These are phyloP conservation scores for Desmodesmus armatus DNA, from an alignment of 139 green algal species.

Conservation along the genomic window DNA sequence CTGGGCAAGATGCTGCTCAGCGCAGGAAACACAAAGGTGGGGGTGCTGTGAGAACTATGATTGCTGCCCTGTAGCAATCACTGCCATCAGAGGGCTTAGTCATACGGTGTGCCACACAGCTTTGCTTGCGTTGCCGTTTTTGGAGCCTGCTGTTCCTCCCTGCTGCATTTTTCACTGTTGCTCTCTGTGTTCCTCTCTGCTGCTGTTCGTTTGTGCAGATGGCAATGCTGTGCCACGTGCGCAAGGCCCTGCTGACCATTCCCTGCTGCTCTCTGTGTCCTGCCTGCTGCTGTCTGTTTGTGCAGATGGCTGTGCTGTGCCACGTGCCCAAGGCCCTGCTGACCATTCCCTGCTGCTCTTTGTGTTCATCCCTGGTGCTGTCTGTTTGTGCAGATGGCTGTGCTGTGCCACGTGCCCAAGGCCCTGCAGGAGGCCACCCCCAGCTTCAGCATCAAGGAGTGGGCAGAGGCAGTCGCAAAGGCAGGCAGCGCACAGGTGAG, in stretches of 20 bases:
- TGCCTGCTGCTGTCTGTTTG: too few species aligned
- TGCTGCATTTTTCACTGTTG: not conserved
- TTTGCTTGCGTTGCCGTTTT: not conserved
- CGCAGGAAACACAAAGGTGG: slow-evolving; percentile 69
- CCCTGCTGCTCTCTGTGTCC: not conserved
- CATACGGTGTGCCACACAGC: too few species aligned
- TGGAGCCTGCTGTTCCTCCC: not conserved
- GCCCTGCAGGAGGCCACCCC: slow-evolving; percentile 65
- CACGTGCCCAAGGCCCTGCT: slow-evolving; percentile 79
- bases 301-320: slow-evolving; percentile 69
- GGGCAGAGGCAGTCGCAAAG: slow-evolving; percentile 51
- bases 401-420: slow-evolving; percentile 80
- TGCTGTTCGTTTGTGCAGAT: slow-evolving; percentile 57
- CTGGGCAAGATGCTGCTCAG: slow-evolving; percentile 79
- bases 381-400: slow-evolving; percentile 69
- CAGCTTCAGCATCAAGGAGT: slow-evolving; percentile 65
- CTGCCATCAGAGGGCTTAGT: too few species aligned
- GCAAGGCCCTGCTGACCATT: slow-evolving; percentile 70
- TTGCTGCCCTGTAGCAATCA: too few species aligned
- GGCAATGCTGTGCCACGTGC: slow-evolving; percentile 76
- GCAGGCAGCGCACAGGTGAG: too few species aligned
- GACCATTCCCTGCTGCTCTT: not conserved
- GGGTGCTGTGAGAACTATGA: too few species aligned
- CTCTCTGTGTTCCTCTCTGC: not conserved
- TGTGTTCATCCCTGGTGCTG: too few species aligned